Evolutionary conservation across 1,284 basidiomycete species (phyloP), one percentile per base, ranked within the genome.

Genomic region (Wallemia hederae): DNA sequence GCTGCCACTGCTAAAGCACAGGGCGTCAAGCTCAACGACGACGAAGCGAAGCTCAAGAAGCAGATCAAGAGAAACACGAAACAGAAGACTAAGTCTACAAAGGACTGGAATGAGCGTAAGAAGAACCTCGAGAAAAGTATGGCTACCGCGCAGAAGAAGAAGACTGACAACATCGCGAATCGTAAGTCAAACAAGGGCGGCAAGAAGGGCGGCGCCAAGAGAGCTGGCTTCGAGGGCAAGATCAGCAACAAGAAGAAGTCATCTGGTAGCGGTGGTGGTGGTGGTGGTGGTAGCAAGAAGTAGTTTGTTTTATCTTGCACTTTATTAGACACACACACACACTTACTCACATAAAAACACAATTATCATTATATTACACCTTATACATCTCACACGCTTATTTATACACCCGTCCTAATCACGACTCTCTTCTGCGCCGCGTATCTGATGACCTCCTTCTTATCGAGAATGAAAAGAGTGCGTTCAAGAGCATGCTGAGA

Each of bases 371-470:
- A 49, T n/a, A 49, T 15, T 49, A 49, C 19, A 49, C n/a, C 11
- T 49, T 49, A 15, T 49, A 11, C 39, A 49, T 49, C 22, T n/a
- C 17, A 31, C 29, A 31, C 17, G 17, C 29, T 31, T 7, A 7
- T 7, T 49, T 49, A 49, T 3, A 49, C 39, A 49, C 39, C 39
- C 5, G 39, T 49, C 11, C 39, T 9, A 3, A 49, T 49, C 11
- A 49, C 39, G 5, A 49, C 39, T 49, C n/a, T 49, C 19, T 49
- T 49, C 39, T 49, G 39, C 5, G 11, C 3, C 22, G 85, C 83
- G 71, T 94, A 98, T 63, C 89, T 76, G 58, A 99, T 77, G 17
- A 96, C 79, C 70, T 99, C 94, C 63, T 91, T 76, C 74, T 96
- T 94, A 74, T 99, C 94, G 70, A 99, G 68, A 59, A 98, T 78